A percentile compares a stretch with the other conserved stretches of the same genome.
Conservation (phyloP, 768 basidiomycete genomes). For the Asterophora lycoperdoides region DNA sequence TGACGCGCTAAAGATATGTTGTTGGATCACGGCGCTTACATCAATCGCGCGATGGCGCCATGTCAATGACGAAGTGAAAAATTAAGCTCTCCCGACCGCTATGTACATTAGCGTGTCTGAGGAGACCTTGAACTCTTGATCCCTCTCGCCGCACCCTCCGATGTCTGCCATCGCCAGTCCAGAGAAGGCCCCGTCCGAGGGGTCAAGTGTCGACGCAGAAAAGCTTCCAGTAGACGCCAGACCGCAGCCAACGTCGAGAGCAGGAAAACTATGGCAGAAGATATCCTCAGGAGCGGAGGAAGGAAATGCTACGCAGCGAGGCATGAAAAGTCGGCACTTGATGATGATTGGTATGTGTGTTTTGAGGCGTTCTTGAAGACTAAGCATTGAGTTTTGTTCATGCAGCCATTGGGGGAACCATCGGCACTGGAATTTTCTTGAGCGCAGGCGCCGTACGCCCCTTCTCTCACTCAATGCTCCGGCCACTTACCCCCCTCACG, state of each 20-base stretch:
- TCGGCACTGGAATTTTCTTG: conserved; percentile 59
- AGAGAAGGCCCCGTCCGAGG: neutral
- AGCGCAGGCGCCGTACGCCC: conserved; percentile 49
- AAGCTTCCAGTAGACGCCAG: neutral
- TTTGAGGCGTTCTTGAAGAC: neutral
- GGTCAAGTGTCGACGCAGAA: conserved; percentile 4
- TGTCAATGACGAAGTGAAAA: no score
- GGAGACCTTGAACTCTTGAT: no score
- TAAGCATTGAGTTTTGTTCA: no score
- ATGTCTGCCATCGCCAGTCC: no score
- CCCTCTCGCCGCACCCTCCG: no score
- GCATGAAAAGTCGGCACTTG: conserved; percentile 28
- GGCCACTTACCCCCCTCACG: no score
- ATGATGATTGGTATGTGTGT: conserved; percentile 28
- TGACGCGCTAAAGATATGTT: no score
- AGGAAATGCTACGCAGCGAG: conserved; percentile 23
- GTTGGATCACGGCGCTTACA: no score
- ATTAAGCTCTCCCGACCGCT: no score
- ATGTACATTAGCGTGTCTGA: no score
- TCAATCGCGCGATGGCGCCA: no score
- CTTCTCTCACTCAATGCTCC: no score
- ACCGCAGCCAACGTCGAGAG: neutral
- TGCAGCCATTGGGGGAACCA: conserved; percentile 51
- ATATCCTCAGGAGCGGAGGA: conserved; percentile 11
- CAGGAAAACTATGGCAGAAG: conserved; percentile 1